These are phyloP conservation scores for Epichloe hybrida DNA, from an alignment of 2,329 filamentous ascomycete genomes.

Conservation along the genomic window DNA sequence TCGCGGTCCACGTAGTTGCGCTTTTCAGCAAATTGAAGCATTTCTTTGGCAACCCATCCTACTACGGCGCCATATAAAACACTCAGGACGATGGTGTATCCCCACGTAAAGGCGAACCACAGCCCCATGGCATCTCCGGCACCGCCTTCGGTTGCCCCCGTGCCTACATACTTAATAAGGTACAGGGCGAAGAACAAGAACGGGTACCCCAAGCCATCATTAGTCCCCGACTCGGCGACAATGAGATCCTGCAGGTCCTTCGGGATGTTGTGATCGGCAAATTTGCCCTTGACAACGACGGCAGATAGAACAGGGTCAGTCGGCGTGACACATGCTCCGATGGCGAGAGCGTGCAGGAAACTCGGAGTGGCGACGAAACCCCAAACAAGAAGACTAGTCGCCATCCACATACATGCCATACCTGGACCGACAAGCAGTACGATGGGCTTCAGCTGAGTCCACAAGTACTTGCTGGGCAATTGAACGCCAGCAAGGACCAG, in stretches of 20 bases:
- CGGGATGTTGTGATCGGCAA: constrained; percentile 82
- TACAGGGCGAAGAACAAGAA: constrained; percentile 80
- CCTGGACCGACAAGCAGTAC: constrained; percentile 65
- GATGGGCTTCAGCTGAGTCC: constrained; percentile 65
- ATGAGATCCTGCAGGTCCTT: constrained; percentile 69
- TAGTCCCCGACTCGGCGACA: constrained; percentile 71
- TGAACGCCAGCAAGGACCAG: constrained; percentile 81
- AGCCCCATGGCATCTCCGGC: constrained; percentile 54
- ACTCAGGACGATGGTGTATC: constrained; percentile 69
- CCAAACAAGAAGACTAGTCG: constrained; percentile 68
- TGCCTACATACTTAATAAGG: constrained; percentile 60
- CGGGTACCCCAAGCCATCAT: constrained; percentile 80
- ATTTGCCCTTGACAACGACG: constrained; percentile 85
- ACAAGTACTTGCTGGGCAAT: constrained; percentile 69
- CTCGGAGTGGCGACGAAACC: constrained; percentile 55
- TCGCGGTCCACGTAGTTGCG: constrained; percentile 73
- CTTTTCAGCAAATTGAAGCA: constrained; percentile 75
- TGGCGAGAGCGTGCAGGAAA: constrained; percentile 65
- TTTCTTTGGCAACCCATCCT: constrained; percentile 68
- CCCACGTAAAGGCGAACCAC: constrained; percentile 80
- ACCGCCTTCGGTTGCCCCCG: constrained; percentile 44
- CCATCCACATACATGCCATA: constrained; percentile 79
- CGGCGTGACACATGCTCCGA: constrained; percentile 81
- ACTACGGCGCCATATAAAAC: constrained; percentile 63
- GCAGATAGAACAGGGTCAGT: constrained; percentile 83